Conservation (phyloP, 1,139 yeast species). For the Chernovozyma aurita region DNA sequence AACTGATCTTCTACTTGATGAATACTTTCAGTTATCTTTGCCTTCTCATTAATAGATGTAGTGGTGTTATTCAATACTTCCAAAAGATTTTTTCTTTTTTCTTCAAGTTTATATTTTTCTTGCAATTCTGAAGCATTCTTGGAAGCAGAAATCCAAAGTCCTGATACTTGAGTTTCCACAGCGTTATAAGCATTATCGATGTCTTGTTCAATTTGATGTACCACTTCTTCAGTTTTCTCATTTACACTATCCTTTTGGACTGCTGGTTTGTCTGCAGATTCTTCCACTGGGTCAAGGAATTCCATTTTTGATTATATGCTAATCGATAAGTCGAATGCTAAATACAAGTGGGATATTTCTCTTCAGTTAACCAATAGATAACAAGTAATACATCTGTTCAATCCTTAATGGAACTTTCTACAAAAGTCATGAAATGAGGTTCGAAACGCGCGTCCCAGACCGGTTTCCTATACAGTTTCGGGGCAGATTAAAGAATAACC, state of each 20-base stretch:
- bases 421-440: too few species aligned
- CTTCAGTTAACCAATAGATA: too few species aligned
- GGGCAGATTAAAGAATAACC: too few species aligned
- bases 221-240: conserved; percentile 42
- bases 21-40: conserved; percentile 24
- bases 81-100: conserved; percentile 34
- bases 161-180: conserved; percentile 39
- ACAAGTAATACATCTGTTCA: too few species aligned
- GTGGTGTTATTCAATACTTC: conserved; percentile 31
- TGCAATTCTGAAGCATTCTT: conserved; percentile 29
- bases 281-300: conserved; percentile 26
- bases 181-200: conserved; percentile 49
- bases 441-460: too few species aligned
- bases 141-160: conserved; percentile 34
- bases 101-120: conserved; percentile 36
- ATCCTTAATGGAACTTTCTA: too few species aligned
- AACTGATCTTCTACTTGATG: conserved; percentile 30
- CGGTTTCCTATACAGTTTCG: too few species aligned
- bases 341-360: too few species aligned
- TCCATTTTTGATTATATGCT: too few species aligned
- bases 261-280: conserved; percentile 9
- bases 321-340: too few species aligned
- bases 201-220: conserved; percentile 46
- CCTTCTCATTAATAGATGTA: conserved; percentile 21
- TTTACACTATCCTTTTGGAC: conserved; percentile 6